A percentile compares a stretch with the other conserved stretches of the same genome.
Evolutionary conservation across 495 filamentous ascomycete species (phyloP).

Genomic region (Hamigera avellanea): DNA sequence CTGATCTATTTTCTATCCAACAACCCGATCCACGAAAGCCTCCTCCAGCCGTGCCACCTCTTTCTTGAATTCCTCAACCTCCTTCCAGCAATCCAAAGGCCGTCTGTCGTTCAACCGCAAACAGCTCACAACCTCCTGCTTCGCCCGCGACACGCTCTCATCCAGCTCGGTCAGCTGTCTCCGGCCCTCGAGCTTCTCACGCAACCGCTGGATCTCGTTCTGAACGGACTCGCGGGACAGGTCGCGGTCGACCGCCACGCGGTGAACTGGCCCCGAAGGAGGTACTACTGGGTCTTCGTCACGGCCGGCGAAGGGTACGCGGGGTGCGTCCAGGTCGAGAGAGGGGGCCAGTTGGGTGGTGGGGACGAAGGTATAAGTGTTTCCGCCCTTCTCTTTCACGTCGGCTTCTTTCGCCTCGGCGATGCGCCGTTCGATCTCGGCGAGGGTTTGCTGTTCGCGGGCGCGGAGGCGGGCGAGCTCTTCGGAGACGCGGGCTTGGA

Average conservation of each 20-base stretch:
- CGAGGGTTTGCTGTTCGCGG: conserved; percentile 46
- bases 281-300: conserved; percentile 21
- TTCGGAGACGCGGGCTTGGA: conserved; percentile 74
- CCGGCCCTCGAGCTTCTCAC: conserved; percentile 59
- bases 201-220: conserved; percentile 65
- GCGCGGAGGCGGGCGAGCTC: conserved; percentile 70
- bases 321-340: conserved; percentile 35
- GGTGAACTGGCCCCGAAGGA: conserved; percentile 10
- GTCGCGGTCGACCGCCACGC: conserved; percentile 20
- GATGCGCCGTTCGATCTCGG: conserved; percentile 45
- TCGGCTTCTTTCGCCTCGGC: conserved; percentile 25
- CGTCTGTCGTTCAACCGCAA: conserved; percentile 75
- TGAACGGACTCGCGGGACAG: conserved; percentile 40
- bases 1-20: conserved; percentile 31
- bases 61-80: conserved; percentile 81
- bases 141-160: conserved; percentile 60
- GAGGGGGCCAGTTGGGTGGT: conserved; percentile 29
- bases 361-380: conserved; percentile 17
- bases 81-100: conserved; percentile 91
- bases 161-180: conserved; percentile 57
- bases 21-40: conserved; percentile 75
- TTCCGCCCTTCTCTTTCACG: no score
- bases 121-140: conserved; percentile 67
- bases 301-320: conserved; percentile 35
- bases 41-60: conserved; percentile 79